Base-by-base conservation (phyloP, 352 stramenopile species). In the Phytophthora rubi region DNA sequence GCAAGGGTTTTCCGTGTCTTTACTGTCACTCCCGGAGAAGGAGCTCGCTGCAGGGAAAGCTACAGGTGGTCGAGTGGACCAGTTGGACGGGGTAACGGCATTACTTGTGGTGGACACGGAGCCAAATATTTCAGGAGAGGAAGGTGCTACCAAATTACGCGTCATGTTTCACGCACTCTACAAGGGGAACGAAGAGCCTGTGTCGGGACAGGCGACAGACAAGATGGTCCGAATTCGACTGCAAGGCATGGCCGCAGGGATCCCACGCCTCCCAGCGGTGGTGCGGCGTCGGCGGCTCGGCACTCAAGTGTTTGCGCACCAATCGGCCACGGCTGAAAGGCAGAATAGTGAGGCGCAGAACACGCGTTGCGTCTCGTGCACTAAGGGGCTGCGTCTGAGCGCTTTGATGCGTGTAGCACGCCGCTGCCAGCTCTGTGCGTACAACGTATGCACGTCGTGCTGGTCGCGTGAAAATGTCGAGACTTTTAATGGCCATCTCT, bases 361-460 rank as follows among this genome's bases (percentile, higher is more conserved):
- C 45, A 59, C 67, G 13, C 62, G 65, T 37, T 88, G 81, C 42
- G 80, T 80, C 32, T 76, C 76, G 56, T 88, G 80, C 51, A 86
- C 80, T 1, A 84, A 82, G 53, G 68, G 68, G 0, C 57, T 88
- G 28, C 69, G 68, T 16, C 37, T 87, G 23, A 73, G 68, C 53
- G 53, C 67, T 0, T 60, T 81, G 52, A 69, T 76, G 49, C 57
- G 67, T 12, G 35, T 6, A 12, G 57, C 69, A 4, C 59, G 59
- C 1, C 79, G 75, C 6, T 88, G 80, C 21, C 68, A 83, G 15
- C 62, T 88, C 6, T 88, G 80, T 37, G 73, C 68, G 13, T 85
- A 86, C 71, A 76, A 76, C 33, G 78, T 86, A 9, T 88, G 80
- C 55, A 75, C 72, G 3, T 54, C 67, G 23, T 88, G 80, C 55